phyloP scores from a whole-genome alignment of 495 filamentous ascomycete species.

The Hapsidospora chrysogenum region DNA sequence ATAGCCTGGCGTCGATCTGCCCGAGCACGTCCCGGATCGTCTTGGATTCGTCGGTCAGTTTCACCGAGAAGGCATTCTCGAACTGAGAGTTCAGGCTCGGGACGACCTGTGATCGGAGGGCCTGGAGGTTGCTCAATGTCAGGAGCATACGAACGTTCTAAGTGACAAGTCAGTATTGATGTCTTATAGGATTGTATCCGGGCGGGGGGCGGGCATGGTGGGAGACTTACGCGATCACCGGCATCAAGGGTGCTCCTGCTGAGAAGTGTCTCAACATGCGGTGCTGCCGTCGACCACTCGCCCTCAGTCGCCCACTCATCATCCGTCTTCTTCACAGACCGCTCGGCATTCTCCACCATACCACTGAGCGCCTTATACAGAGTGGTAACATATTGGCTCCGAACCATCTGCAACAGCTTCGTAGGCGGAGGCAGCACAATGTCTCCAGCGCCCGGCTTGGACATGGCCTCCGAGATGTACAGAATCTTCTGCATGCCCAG shows the following conservation, averaged over 20 bases:
- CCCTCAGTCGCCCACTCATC: constrained; percentile 39
- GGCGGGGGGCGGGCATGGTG: neutral
- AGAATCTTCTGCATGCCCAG: constrained; percentile 81
- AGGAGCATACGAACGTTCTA: constrained; percentile 85
- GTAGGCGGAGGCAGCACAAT: constrained; percentile 68
- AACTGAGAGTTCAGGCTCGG: constrained; percentile 74
- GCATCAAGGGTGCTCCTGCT: constrained; percentile 45
- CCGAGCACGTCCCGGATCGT: constrained; percentile 75
- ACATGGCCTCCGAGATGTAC: constrained; percentile 71
- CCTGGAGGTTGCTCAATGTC: constrained; percentile 77
- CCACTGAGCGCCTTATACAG: constrained; percentile 85
- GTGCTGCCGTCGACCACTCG: constrained; percentile 15
- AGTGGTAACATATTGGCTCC: constrained; percentile 73
- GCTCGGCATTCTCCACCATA: constrained; percentile 90
- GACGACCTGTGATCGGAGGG: constrained; percentile 58
- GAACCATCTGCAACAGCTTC: constrained; percentile 73
- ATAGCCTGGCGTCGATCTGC: constrained; percentile 78
- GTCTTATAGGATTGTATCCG: too few relatives aligned
- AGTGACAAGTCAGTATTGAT: constrained; percentile 8
- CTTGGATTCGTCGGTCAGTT: constrained; percentile 78
- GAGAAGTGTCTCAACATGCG: constrained; percentile 1
- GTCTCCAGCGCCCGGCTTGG: constrained; percentile 45
- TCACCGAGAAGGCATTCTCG: constrained; percentile 76
- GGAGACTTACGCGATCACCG: constrained; percentile 44
- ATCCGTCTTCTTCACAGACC: constrained; percentile 38